Evolutionary conservation across 2,329 filamentous ascomycete genomes (phyloP), one percentile per base, ranked within the genome.

Genomic region (Amesomyces nigricolor): DNA sequence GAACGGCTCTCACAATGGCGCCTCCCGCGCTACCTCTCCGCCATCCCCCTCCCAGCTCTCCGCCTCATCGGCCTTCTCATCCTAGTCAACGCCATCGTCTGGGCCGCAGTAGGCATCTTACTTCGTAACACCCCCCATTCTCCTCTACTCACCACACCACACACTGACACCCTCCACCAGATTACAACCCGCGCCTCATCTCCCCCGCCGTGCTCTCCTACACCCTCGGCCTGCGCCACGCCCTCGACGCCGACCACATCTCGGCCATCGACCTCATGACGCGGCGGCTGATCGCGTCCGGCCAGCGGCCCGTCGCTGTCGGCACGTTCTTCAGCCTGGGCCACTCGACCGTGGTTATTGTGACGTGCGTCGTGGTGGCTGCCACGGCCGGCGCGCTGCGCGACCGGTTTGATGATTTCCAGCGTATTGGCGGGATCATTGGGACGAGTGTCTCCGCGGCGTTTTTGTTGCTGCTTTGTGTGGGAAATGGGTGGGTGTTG

Each of bases 311-410:
- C 2, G 91, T 95, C 10, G 92, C 91, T 0, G 92, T 97, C 1
- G 94, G 92, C 43, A 96, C 90, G 1, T 97, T 89, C 69, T 97
- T 99, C 75, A 92, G 88, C 0, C 80, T 97, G 0, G 92, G 94
- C 0, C 92, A 97, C 72, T 95, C 88, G 22, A 96, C 92, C 2
- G 89, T 97, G 64, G 92, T 97, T 22, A 78, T 96, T 55, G 76
- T 95, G 61, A 97, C 92, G 0, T 96, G 89, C 47, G 80, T 96
- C 47, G 88, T 95, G 1, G 92, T 97, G 0, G 94, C 94, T 0
- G 92, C 91, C 3, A 96, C 91, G 0, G 88, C 88, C 4, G 89
- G 90, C 0, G 90, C 91, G 0, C 80, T 97, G 19, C 83, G 89
- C 6, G 81, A 87, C 8, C 83, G 85, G 17, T 97, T 97, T 64